These are phyloP conservation scores for Allium cepa DNA, from an alignment of 106 monocot genomes.

Conservation along the genomic window DNA sequence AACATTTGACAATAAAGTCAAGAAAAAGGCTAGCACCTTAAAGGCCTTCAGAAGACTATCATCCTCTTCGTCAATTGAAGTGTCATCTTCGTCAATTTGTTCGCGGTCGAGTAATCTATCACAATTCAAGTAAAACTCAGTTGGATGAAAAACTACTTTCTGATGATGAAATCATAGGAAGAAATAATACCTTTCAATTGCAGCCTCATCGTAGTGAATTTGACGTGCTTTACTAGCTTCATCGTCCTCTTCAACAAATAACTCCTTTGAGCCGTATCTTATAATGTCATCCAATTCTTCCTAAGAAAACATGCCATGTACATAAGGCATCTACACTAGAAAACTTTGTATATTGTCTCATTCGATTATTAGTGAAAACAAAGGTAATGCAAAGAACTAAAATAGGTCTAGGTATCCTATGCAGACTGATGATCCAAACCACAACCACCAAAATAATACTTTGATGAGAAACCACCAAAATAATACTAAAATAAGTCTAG, in stretches of 20 bases:
- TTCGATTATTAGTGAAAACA: too few relatives aligned
- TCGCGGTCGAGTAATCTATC: constrained; percentile 84
- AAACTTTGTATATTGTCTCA: too few relatives aligned
- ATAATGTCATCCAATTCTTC: constrained; percentile 99
- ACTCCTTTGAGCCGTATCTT: constrained; percentile 92
- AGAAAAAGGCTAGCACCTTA: constrained; percentile 39
- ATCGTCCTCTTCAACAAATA: constrained; percentile 88
- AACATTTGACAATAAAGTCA: neutral
- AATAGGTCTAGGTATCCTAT: too few relatives aligned
- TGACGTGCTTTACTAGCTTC: constrained; percentile 87
- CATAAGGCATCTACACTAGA: neutral
- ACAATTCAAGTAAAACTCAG: neutral
- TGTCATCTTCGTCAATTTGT: constrained; percentile 66
- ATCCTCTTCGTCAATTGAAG: constrained; percentile 80
- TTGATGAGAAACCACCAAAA: too few relatives aligned
- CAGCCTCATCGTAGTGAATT: constrained; percentile 96
- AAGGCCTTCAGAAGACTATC: constrained; percentile 89
- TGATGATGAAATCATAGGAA: neutral
- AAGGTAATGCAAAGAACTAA: too few relatives aligned
- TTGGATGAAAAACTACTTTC: neutral
- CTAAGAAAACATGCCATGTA: constrained; percentile 13
- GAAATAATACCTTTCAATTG: constrained; percentile 73
- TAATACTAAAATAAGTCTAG: too few relatives aligned
- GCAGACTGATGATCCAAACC: too few relatives aligned
- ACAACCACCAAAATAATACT: too few relatives aligned